Evolutionary conservation across 1,139 yeast genomes (phyloP), one percentile per base, ranked within the genome.

Genomic region (Lodderomyces orthopsilosis): DNA sequence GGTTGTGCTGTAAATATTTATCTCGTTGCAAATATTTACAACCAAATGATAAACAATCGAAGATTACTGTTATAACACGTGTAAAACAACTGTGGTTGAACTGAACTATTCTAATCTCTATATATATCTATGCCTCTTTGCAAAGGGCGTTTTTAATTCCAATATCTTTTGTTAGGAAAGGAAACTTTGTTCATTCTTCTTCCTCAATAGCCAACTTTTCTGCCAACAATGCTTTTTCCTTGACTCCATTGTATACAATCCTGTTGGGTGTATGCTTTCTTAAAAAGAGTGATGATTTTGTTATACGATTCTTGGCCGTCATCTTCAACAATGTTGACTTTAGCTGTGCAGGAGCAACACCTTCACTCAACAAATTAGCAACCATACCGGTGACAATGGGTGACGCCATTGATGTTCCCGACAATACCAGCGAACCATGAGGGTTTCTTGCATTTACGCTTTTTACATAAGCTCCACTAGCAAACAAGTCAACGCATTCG

Each of bases 351-450:
- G 75, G 66, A 0, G 66, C 54, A 4, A 79, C 66, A 0, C 95
- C 95, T 50, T 70, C 65, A 37, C 87, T 81, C 49, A 89, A 62
- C 39, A 63, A 38, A 55, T 80, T 75, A 0, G 91, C 93, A 2
- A 75, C 80, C 34, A 86, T 55, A 0, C 96, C 97, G 0, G 93
- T 73, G 6, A 87, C 85, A 1, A 81, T 71, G 0, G 96, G 96
- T 1, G 95, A 74, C 0, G 96, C 82, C 89, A 88, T 88, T 1
- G 96, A 88, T 0, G 96, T 89, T 0, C 97, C 97, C 1, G 94
- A 81, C 48, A 83, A 72, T 4, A 60, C 53, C 38, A 69, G 77
- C 1, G 79, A 68, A 3, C 50, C 41, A 10, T 45, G 48, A 21
- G 46, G 37, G 38, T 58, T 57, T 15, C 44, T 46, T 9, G 58